A percentile compares a stretch with the other conserved stretches of the same genome.
Conservation (phyloP, 257 asterid genomes). For the Jacaranda mimosifolia region DNA sequence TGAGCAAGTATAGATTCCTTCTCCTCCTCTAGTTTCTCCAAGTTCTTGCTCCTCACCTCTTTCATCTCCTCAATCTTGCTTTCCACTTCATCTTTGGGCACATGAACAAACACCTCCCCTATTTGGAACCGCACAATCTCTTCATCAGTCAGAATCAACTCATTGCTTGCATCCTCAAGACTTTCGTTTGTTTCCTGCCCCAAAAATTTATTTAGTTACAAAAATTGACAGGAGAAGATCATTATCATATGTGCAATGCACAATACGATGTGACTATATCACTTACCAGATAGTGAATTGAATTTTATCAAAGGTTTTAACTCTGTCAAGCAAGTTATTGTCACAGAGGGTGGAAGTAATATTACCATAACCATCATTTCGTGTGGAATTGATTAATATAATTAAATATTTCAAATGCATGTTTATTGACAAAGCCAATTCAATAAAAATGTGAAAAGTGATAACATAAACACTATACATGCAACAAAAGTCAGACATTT, state of each 20-base stretch:
- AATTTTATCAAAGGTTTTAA: too few species aligned
- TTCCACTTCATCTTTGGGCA: conserved; percentile 87
- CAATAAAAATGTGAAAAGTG: neutral
- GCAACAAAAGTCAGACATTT: neutral
- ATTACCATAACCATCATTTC: too few species aligned
- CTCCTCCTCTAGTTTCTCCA: conserved; percentile 84
- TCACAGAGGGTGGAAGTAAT: conserved; percentile 6
- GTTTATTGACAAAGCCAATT: neutral
- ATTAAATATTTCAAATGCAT: conserved; percentile 9
- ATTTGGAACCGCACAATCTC: conserved; percentile 88
- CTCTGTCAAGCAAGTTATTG: neutral
- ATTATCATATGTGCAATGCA: neutral
- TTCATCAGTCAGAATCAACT: conserved; percentile 88
- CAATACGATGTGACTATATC: neutral
- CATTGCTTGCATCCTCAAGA: conserved; percentile 94
- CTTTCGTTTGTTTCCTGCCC: conserved; percentile 78
- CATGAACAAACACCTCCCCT: conserved; percentile 92
- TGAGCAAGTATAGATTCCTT: conserved; percentile 67
- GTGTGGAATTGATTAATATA: too few species aligned
- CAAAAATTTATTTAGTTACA: neutral
- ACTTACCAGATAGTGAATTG: neutral
- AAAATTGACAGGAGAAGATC: neutral
- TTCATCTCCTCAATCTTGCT: conserved; percentile 81
- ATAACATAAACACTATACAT: neutral
- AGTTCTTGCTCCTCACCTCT: conserved; percentile 67